Base-by-base conservation (phyloP, 1,139 yeast species). In the Yamadazyma siamensis region DNA sequence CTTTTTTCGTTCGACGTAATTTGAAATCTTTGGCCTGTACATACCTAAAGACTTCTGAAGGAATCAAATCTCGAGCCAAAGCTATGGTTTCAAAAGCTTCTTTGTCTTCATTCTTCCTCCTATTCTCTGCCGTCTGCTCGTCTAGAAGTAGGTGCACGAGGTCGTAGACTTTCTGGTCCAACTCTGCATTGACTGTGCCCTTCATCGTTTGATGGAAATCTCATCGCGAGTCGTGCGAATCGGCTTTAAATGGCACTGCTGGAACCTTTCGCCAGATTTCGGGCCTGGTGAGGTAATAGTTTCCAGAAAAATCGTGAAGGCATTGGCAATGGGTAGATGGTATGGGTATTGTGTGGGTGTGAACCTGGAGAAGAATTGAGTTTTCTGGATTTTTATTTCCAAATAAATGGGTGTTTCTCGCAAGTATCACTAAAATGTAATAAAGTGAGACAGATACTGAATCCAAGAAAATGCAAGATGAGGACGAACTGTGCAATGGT, bases 1-100 rank as follows among this genome's bases (percentile, higher is more conserved):
- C 41, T 15, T 74, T 75, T 52, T 88, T 88, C 50, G 77, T 76
- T 40, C 96, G 61, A 36, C 77, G 73, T 46, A 87, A 59, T 22
- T 78, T 72, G 24, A 76, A 59, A 43, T 86, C 94, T 33, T 78
- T 77, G 19, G 62, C 49, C 40, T 77, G 80, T 12, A 75, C 72
- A 45, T 69, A 81, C 4, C 68, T 61, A 11, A 77, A 45, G 1
- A 79, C 69, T 33, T 80, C 84, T 4, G 60, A 46, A 2, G 61
- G 50, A 8, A 61, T 62, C 29, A 83, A 54, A 41, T 81, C 82
- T 42, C 67, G 67, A 1, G 88, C 89, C 16, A 80, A 60, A 3
- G 78, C 85, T 6, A 76, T 61, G 47, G 61, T 47, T 28, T 61
- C 52, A 43, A 57, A 53, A 16, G 65, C 61, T 34, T 62, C 71